Evolutionary conservation across 768 basidiomycete genomes (phyloP).

Genomic region (Auricularia auricula-judae): DNA sequence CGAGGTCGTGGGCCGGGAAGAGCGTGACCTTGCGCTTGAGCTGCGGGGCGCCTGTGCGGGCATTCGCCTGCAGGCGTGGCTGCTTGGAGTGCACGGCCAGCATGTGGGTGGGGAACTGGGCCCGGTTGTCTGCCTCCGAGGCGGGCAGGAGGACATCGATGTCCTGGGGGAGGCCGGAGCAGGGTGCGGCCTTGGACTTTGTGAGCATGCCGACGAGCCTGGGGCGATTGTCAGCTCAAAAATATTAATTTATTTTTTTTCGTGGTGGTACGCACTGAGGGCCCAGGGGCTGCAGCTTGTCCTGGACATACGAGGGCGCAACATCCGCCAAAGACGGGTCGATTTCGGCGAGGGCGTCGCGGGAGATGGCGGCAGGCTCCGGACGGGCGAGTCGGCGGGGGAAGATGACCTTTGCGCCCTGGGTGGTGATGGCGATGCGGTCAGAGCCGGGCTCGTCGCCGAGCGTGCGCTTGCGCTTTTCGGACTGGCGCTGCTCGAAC

Average conservation of each 20-base stretch:
- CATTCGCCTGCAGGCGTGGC: slow-evolving; percentile 17
- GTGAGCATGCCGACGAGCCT: slow-evolving; percentile 5
- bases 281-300: slow-evolving; percentile 36
- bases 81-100: slow-evolving; percentile 43
- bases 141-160: slow-evolving; percentile 30
- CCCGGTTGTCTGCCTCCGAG: slow-evolving; percentile 7
- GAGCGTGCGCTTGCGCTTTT: neutral
- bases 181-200: neutral
- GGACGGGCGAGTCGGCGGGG: slow-evolving; percentile 64
- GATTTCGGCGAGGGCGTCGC: slow-evolving; percentile 42
- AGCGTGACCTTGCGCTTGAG: slow-evolving; percentile 31
- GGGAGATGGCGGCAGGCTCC: slow-evolving; percentile 42
- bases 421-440: neutral
- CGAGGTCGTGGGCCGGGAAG: slow-evolving; percentile 51
- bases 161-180: slow-evolving; percentile 27
- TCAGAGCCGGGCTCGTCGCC: neutral
- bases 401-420: slow-evolving; percentile 20
- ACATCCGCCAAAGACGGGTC: slow-evolving; percentile 38
- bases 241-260: slow-evolving; percentile 6
- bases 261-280: slow-evolving; percentile 25
- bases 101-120: slow-evolving; percentile 38
- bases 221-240: slow-evolving; percentile 2
- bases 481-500: neutral
- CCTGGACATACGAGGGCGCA: slow-evolving; percentile 55
- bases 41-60: slow-evolving; percentile 13